Conservation (phyloP, 306 rosid species). For the Prinsepia uniflora region DNA sequence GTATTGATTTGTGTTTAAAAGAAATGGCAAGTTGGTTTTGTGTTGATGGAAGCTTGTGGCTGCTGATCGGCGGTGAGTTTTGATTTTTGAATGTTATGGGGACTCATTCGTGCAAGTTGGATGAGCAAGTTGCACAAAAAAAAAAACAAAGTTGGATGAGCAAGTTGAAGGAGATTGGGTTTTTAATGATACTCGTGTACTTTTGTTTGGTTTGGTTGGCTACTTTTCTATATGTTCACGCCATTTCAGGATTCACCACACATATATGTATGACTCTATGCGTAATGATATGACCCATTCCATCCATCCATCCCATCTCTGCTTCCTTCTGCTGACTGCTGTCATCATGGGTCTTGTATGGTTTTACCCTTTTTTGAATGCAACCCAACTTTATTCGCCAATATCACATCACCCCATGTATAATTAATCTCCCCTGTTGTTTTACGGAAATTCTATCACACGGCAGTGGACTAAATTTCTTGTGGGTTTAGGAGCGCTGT, state of each 20-base stretch:
- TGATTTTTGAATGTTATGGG: constrained; percentile 24
- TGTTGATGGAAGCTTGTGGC: neutral
- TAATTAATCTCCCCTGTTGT: no score
- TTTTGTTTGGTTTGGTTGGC: constrained; percentile 13
- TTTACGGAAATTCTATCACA: no score
- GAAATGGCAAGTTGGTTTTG: constrained; percentile 33
- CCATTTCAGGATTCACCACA: neutral
- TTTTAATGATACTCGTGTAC: constrained; percentile 44
- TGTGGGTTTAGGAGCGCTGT: no score
- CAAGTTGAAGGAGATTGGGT: constrained; percentile 41
- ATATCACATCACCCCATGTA: no score
- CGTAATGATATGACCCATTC: neutral
- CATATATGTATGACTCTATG: no score
- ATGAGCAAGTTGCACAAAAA: constrained; percentile 55
- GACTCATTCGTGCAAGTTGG: constrained; percentile 56
- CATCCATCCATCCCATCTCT: neutral
- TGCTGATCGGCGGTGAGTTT: neutral
- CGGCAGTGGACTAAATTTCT: no score
- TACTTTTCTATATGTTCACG: constrained; percentile 40
- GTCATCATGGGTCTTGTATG: neutral
- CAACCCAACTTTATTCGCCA: neutral
- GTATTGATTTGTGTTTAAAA: neutral
- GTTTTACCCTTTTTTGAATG: neutral
- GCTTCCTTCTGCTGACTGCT: neutral
- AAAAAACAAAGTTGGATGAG: constrained; percentile 58